Base-by-base conservation (phyloP, 1,284 basidiomycete genomes). In the Cutaneotrichosporon cyanovorans region DNA sequence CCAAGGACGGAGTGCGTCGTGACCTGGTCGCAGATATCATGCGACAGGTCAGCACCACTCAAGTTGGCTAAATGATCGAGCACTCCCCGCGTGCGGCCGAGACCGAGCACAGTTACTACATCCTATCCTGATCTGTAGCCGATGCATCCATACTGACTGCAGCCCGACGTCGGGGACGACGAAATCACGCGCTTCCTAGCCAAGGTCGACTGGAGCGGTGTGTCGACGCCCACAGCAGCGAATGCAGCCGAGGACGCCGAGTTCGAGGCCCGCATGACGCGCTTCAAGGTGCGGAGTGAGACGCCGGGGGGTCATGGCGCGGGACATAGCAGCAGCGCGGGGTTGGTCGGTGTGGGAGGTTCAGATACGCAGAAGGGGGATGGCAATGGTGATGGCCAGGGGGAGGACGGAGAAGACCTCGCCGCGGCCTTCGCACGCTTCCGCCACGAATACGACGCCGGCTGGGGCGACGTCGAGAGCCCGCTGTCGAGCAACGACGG, bases 161-260 rank as follows among this genome's bases (percentile, higher is more conserved):
- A 28, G 25, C 12, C 25, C 20, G 34, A 37, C 31, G 31, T 41
- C 59, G 68, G 22, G 12, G 31, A 42, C 32, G 31, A 34, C 33
- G 42, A 86, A 1, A 78, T 87, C 47, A 78, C 76, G 14, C 77
- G 85, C 66, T 75, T 87, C 49, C 83, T 87, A 62, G 81, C 80
- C 39, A 84, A 86, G 71, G 82, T 86, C 45, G 71, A 80, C 63
- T 56, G 55, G 55, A 37, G 46, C n/a, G 43, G 37, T n/a, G 43
- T 45, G 19, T n/a, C 36, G 19, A 19, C 32, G 32, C 32, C 32
- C 9, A 34, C 32, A n/a, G 32, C 32, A n/a, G 32, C 32, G 32
- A 34, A 34, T 16, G 32, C 32, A 16, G 32, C 32, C 8, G 32
- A 34, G 32, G 32, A 34, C 7, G 32, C 32, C 32, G 32, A 34